phyloP scores from a whole-genome alignment of 2,329 filamentous ascomycete species.

The Gaeumannomyces tritici region DNA sequence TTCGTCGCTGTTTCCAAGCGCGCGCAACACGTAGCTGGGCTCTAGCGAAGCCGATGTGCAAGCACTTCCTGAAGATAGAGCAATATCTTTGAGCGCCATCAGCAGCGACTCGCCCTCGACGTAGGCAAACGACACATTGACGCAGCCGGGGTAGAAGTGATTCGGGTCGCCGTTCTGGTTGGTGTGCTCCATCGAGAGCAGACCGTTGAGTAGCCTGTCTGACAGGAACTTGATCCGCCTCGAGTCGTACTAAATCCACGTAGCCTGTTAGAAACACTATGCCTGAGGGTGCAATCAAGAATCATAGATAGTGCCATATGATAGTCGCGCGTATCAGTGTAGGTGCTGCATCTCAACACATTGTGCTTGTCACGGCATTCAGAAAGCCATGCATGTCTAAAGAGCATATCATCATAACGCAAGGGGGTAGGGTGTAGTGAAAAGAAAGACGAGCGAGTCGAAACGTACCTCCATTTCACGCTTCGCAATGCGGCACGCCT shows the following conservation, averaged over 20 bases:
- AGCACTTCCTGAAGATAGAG: slow-evolving; percentile 88
- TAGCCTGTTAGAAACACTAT: not conserved
- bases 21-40: slow-evolving; percentile 90
- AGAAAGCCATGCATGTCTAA: slow-evolving; percentile 82
- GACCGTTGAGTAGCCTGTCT: slow-evolving; percentile 70
- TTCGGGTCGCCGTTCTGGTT: slow-evolving; percentile 77
- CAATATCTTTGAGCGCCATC: slow-evolving; percentile 98
- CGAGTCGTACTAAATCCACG: slow-evolving; percentile 69
- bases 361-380: slow-evolving; percentile 54
- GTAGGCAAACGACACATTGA: slow-evolving; percentile 97
- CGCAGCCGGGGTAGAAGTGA: slow-evolving; percentile 87
- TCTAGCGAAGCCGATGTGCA: slow-evolving; percentile 96
- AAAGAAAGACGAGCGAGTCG: slow-evolving; percentile 10
- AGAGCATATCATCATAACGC: slow-evolving; percentile 67
- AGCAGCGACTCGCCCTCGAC: slow-evolving; percentile 95
- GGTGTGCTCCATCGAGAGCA: slow-evolving; percentile 86
- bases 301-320: not conserved
- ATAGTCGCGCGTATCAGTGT: slow-evolving; percentile 36
- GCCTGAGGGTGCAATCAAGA: slow-evolving; percentile 4
- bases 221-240: slow-evolving; percentile 78
- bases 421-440: slow-evolving; percentile 9
- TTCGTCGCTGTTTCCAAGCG: slow-evolving; percentile 92
- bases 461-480: slow-evolving; percentile 79
- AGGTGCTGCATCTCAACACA: slow-evolving; percentile 57
- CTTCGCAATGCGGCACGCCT: slow-evolving; percentile 85